Percentiles rank a stretch among this genome's conserved stretches.
Evolutionary conservation across 768 basidiomycete species (phyloP).

Genomic region (Aureoboletus auriporus): DNA sequence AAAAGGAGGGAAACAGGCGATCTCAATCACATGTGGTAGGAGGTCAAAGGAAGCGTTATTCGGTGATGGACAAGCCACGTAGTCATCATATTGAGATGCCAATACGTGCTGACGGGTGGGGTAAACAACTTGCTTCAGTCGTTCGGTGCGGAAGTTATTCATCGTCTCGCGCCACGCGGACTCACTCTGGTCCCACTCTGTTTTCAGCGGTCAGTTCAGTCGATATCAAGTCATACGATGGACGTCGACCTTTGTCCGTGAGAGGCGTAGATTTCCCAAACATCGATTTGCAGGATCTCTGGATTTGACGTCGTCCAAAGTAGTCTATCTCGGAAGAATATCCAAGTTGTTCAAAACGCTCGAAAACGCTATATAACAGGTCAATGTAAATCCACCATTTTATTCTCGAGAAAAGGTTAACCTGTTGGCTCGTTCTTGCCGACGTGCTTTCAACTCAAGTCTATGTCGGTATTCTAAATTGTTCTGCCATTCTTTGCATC

Average conservation of each 20-base stretch:
- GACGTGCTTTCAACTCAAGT: not conserved
- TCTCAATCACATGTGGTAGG: constrained; percentile 2
- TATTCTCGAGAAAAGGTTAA: not conserved
- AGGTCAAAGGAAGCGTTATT: not conserved
- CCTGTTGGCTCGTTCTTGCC: not conserved
- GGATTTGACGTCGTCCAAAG: not conserved
- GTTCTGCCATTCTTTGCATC: constrained; percentile 6
- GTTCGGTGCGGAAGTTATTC: not conserved
- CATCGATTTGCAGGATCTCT: not conserved
- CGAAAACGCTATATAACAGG: constrained; percentile 6
- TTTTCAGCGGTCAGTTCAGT: not conserved
- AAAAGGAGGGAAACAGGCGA: not conserved
- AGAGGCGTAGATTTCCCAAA: constrained; percentile 2
- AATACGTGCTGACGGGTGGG: not conserved
- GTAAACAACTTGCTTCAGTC: not conserved
- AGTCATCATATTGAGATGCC: not conserved
- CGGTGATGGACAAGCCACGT: not conserved
- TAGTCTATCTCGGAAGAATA: constrained; percentile 1
- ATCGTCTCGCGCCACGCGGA: constrained; percentile 5
- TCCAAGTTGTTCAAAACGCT: constrained; percentile 3
- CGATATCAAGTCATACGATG: not conserved
- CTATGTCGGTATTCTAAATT: not conserved
- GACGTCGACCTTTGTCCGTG: constrained; percentile 4
- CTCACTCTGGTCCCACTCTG: constrained; percentile 12
- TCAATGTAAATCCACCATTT: not conserved